Conservation (phyloP, 176 grass and related monocot genomes). For the Triticum monococcum region DNA sequence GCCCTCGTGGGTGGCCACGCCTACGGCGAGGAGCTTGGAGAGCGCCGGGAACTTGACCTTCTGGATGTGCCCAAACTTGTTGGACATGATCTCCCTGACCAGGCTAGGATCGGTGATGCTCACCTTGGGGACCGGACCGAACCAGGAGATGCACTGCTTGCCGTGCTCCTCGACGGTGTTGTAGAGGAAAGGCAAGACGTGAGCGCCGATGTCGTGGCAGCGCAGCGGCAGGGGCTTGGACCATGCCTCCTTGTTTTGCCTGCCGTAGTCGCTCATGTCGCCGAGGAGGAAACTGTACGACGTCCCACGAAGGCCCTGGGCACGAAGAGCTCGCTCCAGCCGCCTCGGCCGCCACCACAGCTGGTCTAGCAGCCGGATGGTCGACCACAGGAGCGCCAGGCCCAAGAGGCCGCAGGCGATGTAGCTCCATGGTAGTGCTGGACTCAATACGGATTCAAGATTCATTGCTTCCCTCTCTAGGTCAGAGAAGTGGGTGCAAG, state of each 20-base stretch:
- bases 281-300: slow-evolving; percentile 43
- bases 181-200: slow-evolving; percentile 10
- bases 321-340: slow-evolving; percentile 36
- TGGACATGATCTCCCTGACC: background rate
- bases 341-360: slow-evolving; percentile 49
- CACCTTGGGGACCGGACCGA: background rate
- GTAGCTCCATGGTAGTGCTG: background rate
- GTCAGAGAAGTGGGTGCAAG: too few relatives aligned
- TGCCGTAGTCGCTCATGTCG: slow-evolving; percentile 27
- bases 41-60: background rate
- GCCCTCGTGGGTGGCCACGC: background rate
- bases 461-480: background rate
- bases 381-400: slow-evolving; percentile 30
- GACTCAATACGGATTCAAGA: background rate
- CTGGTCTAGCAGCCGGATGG: slow-evolving; percentile 16
- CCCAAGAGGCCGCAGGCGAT: background rate
- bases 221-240: slow-evolving; percentile 36
- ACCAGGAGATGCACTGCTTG: background rate
- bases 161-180: background rate
- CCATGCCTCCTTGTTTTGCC: slow-evolving; percentile 33
- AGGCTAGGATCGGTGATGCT: background rate
- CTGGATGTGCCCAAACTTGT: background rate
- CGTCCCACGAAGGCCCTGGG: slow-evolving; percentile 44
- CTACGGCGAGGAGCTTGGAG: background rate
- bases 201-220: slow-evolving; percentile 40